Evolutionary conservation across 1,284 basidiomycete species (phyloP).

Genomic region (Melampsora larici-populina): DNA sequence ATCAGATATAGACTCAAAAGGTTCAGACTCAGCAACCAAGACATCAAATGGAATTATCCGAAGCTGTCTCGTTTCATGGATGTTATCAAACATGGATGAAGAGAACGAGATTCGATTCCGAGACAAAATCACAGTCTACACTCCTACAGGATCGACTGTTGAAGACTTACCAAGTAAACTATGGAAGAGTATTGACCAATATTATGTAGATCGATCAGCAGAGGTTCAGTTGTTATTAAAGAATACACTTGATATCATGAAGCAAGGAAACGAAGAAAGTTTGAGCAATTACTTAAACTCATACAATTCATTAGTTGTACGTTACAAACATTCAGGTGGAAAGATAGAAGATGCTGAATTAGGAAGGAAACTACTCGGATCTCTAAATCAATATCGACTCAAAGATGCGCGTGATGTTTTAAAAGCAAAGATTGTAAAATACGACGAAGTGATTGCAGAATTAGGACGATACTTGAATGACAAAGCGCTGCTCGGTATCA

Average conservation of each 20-base stretch:
- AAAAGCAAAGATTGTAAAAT: background rate
- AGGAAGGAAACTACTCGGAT: background rate
- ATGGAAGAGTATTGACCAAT: background rate
- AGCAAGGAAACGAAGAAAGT: background rate
- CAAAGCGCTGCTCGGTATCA: background rate
- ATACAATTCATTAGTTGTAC: background rate
- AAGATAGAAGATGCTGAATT: background rate
- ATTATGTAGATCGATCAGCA: background rate
- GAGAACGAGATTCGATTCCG: background rate
- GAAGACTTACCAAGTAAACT: background rate
- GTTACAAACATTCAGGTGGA: background rate
- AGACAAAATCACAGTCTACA: background rate
- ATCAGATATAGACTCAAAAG: background rate
- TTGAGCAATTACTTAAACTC: background rate
- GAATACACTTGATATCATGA: background rate
- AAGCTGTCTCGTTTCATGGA: background rate
- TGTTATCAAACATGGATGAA: background rate
- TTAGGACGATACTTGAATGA: background rate
- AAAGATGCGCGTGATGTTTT: background rate
- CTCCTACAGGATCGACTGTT: background rate
- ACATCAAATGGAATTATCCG: background rate
- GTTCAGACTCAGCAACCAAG: background rate
- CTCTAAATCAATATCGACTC: background rate
- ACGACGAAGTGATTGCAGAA: background rate
- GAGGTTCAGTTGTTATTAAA: background rate